These are phyloP conservation scores for Dryadomyces quercus-mongolicae DNA, from an alignment of 2,329 filamentous ascomycete species.

Conservation along the genomic window DNA sequence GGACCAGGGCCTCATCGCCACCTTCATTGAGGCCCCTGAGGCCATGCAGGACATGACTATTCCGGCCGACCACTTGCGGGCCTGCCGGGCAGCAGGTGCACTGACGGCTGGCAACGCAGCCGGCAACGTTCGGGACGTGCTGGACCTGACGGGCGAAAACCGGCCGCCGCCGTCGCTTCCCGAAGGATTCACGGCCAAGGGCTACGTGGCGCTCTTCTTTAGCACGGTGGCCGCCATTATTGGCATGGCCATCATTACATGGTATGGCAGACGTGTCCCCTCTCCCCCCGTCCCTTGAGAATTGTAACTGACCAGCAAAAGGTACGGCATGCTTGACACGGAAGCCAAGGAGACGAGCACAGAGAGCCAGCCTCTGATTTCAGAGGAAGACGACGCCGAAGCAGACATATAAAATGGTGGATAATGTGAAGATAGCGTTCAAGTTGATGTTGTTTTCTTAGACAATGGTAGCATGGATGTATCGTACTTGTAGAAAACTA, in stretches of 20 bases:
- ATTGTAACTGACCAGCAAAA: too few species aligned
- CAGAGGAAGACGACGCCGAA: background rate
- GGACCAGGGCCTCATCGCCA: constrained; percentile 31
- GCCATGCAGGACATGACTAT: constrained; percentile 37
- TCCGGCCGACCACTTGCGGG: constrained; percentile 44
- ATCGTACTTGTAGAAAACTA: too few species aligned
- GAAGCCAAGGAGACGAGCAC: background rate
- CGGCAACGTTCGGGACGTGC: constrained; percentile 12
- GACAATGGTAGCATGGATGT: too few species aligned
- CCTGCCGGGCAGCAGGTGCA: constrained; percentile 29
- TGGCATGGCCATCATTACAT: constrained; percentile 49
- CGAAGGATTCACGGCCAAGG: constrained; percentile 43
- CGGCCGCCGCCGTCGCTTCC: constrained; percentile 8
- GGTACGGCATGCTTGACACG: constrained; percentile 3
- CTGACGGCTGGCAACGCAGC: constrained; percentile 16
- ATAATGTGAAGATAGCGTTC: background rate
- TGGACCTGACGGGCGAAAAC: constrained; percentile 16
- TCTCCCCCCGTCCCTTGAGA: too few species aligned
- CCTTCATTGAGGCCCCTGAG: constrained; percentile 33
- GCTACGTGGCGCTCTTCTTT: constrained; percentile 65
- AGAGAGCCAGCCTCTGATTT: background rate
- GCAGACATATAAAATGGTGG: background rate
- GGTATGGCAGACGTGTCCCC: too few species aligned
- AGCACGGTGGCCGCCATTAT: constrained; percentile 55
- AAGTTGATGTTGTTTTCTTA: too few species aligned